phyloP scores from a whole-genome alignment of 306 rosid genomes.

The Cucurbita maxima region DNA sequence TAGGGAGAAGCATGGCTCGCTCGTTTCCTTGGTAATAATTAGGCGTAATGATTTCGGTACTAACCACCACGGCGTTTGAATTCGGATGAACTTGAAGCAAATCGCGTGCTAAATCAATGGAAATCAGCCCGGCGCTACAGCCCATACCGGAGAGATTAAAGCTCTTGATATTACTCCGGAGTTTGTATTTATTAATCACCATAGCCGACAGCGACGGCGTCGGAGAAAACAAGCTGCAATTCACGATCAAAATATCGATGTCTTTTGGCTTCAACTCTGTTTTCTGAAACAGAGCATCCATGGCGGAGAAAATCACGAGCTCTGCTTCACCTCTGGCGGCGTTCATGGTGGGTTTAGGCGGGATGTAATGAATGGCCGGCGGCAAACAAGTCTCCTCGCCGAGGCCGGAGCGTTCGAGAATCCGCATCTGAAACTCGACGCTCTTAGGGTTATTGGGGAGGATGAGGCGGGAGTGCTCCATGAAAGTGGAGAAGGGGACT shows the following conservation, averaged over 20 bases:
- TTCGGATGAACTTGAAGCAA: conserved; percentile 85
- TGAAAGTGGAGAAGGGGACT: conserved; percentile 88
- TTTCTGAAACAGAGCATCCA: conserved; percentile 43
- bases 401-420: conserved; percentile 81
- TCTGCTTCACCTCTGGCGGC: conserved; percentile 72
- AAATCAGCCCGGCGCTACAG: conserved; percentile 76
- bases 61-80: conserved; percentile 68
- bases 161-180: conserved; percentile 67
- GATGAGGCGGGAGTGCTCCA: conserved; percentile 80
- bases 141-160: conserved; percentile 95
- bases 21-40: conserved; percentile 88
- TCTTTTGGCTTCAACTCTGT: conserved; percentile 76
- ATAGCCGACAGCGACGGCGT: conserved; percentile 83
- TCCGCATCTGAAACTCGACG: conserved; percentile 83
- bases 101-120: conserved; percentile 79
- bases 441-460: conserved; percentile 63
- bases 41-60: conserved; percentile 85
- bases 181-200: conserved; percentile 78
- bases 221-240: conserved; percentile 78
- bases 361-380: conserved; percentile 68
- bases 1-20: conserved; percentile 89
- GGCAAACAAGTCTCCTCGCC: conserved; percentile 85
- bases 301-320: conserved; percentile 69
- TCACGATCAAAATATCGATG: conserved; percentile 66
- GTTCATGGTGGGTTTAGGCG: conserved; percentile 87